These are phyloP conservation scores for Prunus mongolica DNA, from an alignment of 306 rosid species.

Conservation along the genomic window DNA sequence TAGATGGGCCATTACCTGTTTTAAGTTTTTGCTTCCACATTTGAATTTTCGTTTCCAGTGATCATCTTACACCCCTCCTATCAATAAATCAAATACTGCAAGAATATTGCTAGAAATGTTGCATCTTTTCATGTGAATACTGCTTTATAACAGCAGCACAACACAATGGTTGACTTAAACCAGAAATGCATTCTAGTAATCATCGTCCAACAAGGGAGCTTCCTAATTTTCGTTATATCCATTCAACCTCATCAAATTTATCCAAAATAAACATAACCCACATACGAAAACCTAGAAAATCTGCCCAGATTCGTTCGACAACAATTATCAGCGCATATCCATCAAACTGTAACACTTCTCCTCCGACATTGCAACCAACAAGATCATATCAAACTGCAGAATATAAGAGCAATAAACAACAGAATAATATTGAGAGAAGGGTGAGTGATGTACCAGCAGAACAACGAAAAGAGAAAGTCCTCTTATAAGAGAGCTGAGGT, in stretches of 20 bases:
- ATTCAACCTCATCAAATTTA: background rate
- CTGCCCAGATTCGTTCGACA: background rate
- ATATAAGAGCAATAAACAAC: background rate
- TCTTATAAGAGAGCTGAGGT: conserved; percentile 22
- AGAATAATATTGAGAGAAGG: background rate
- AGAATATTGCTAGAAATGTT: background rate
- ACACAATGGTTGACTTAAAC: background rate
- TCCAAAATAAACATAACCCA: background rate
- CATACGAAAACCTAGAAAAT: background rate
- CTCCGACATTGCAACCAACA: background rate
- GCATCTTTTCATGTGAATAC: background rate
- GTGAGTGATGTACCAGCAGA: conserved; percentile 47
- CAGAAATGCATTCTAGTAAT: background rate
- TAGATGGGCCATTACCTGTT: background rate
- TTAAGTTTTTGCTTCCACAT: background rate
- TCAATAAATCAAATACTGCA: background rate
- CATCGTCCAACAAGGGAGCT: background rate
- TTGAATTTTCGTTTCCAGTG: background rate
- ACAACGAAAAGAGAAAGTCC: conserved; percentile 47
- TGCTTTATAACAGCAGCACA: background rate
- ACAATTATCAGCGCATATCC: background rate
- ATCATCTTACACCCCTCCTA: background rate
- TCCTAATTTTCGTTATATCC: background rate
- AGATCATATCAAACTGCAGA: background rate
- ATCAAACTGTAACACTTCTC: background rate